Evolutionary conservation across 352 stramenopile genomes (phyloP).

Genomic region (Globisporangium paroecandrum): DNA sequence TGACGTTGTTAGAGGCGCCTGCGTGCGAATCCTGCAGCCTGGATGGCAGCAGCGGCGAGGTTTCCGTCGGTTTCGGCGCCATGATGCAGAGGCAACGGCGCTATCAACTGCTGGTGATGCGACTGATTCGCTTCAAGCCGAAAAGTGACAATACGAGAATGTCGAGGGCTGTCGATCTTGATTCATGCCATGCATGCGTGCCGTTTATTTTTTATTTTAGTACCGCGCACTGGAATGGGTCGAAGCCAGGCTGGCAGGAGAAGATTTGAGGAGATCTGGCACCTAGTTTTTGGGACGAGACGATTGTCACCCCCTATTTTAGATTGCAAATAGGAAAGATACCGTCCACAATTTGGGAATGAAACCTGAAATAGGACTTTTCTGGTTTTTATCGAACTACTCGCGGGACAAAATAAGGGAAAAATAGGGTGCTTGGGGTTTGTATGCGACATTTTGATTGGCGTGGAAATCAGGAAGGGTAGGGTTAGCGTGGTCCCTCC

Average conservation of each 20-base stretch:
- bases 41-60: constrained; percentile 47
- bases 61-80: constrained; percentile 32
- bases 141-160: constrained; percentile 9
- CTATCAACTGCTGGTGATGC: background rate
- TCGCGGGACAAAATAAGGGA: background rate
- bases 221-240: background rate
- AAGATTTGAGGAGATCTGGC: background rate
- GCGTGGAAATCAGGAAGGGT: background rate
- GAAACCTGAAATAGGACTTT: background rate
- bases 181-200: background rate
- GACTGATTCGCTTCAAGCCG: background rate
- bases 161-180: background rate
- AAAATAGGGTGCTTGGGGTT: background rate
- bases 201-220: background rate
- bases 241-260: background rate
- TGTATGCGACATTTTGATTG: background rate
- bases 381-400: constrained; percentile 2
- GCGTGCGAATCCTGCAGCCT: constrained; percentile 12
- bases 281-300: background rate
- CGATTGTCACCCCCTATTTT: background rate
- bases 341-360: background rate
- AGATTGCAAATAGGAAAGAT: background rate
- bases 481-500: background rate
- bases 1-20: background rate
- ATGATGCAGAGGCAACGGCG: background rate